Evolutionary conservation across 1,284 basidiomycete genomes (phyloP).

Genomic region (Takashimella koratensis): DNA sequence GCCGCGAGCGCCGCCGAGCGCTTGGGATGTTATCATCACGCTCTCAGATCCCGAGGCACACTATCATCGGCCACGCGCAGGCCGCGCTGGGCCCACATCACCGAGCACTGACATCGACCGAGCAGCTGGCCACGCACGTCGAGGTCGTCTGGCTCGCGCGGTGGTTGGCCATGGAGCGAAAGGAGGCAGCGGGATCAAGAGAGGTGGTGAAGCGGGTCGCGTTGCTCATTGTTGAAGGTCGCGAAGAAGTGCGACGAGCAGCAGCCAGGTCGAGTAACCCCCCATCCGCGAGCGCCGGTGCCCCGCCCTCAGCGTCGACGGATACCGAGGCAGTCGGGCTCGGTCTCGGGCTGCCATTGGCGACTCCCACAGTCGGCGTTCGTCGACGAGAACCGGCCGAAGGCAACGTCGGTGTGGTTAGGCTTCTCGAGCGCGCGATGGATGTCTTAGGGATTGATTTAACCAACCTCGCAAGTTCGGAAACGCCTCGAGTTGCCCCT

Average conservation of each 20-base stretch:
- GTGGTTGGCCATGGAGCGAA: constrained; percentile 72
- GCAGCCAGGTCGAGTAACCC: not conserved
- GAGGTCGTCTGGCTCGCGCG: constrained; percentile 69
- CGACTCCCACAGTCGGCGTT: constrained; percentile 63
- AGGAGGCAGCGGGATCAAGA: constrained; percentile 78
- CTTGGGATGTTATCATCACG: constrained; percentile 58
- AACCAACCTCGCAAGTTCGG: constrained; percentile 8
- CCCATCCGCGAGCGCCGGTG: not conserved
- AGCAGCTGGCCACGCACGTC: constrained; percentile 67
- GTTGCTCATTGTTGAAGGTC: constrained; percentile 62
- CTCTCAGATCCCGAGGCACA: constrained; percentile 64
- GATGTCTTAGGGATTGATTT: constrained; percentile 73
- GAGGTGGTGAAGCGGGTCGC: constrained; percentile 75
- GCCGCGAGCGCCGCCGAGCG: constrained; percentile 54
- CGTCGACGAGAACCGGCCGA: constrained; percentile 66
- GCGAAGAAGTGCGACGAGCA: constrained; percentile 22
- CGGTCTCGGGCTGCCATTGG: constrained; percentile 54
- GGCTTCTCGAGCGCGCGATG: constrained; percentile 67
- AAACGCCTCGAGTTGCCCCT: constrained; percentile 4
- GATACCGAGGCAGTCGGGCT: constrained; percentile 50
- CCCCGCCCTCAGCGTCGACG: constrained; percentile 1
- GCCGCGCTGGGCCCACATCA: constrained; percentile 79
- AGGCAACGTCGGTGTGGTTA: constrained; percentile 64
- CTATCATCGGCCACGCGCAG: constrained; percentile 62
- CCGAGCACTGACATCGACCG: constrained; percentile 69